These are phyloP conservation scores for Plantago ovata DNA, from an alignment of 257 asterid genomes.

Conservation along the genomic window DNA sequence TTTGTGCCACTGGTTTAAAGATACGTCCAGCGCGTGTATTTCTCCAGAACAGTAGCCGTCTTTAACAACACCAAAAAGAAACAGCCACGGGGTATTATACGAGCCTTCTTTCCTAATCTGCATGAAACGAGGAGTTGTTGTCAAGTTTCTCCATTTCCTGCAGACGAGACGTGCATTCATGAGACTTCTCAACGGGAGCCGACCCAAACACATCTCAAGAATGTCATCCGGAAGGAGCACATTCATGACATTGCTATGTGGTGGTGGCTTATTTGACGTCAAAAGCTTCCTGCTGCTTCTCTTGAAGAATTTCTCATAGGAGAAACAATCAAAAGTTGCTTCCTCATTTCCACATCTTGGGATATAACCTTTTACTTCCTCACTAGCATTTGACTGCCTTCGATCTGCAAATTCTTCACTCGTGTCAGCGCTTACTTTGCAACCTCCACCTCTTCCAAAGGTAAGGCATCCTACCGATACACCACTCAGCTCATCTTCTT, in stretches of 20 bases:
- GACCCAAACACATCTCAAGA: constrained; percentile 83
- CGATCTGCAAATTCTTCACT: constrained; percentile 67
- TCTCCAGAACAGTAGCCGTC: constrained; percentile 87
- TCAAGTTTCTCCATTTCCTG: constrained; percentile 86
- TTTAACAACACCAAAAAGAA: constrained; percentile 76
- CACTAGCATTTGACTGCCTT: constrained; percentile 67
- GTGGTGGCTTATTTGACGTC: constrained; percentile 30
- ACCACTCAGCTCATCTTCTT: constrained; percentile 50
- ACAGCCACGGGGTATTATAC: constrained; percentile 75
- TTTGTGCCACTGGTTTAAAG: constrained; percentile 72
- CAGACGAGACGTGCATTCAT: constrained; percentile 90
- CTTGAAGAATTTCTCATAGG: constrained; percentile 70
- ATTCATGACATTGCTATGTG: constrained; percentile 40
- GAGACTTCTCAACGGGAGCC: constrained; percentile 71
- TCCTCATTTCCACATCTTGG: constrained; percentile 48
- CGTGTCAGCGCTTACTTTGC: constrained; percentile 88
- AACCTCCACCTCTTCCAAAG: constrained; percentile 81
- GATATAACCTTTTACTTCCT: constrained; percentile 51
- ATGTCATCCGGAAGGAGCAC: constrained; percentile 80
- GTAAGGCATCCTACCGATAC: constrained; percentile 76
- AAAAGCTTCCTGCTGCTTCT: constrained; percentile 44
- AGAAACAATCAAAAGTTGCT: constrained; percentile 63
- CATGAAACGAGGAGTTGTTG: constrained; percentile 61
- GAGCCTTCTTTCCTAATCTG: constrained; percentile 68
- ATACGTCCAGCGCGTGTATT: constrained; percentile 75